These are phyloP conservation scores for Glebionis coronaria DNA, from an alignment of 129 eudicot genomes.

Conservation along the genomic window DNA sequence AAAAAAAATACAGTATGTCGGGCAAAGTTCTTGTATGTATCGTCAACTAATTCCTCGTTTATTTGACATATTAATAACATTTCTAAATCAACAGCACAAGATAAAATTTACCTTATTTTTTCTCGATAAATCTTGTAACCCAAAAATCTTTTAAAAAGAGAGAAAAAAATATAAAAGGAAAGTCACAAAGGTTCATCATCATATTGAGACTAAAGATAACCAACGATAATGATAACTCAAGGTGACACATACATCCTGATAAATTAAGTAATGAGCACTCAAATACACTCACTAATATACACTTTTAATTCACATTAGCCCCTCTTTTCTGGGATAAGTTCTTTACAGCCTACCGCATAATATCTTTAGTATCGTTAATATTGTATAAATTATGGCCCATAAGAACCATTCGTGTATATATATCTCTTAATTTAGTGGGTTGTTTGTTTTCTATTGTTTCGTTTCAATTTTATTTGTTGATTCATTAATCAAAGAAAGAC, in stretches of 20 bases:
- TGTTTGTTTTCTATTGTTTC: too few species aligned
- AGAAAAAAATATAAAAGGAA: neutral
- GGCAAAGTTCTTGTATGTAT: too few species aligned
- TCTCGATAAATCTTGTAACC: neutral
- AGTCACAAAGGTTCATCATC: constrained; percentile 36
- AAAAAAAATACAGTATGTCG: too few species aligned
- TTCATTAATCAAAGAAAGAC: too few species aligned
- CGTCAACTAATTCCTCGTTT: too few species aligned
- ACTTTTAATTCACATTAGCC: constrained; percentile 24
- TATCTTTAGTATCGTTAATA: neutral
- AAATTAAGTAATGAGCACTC: constrained; percentile 17
- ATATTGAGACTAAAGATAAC: constrained; percentile 31
- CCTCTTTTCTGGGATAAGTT: constrained; percentile 25
- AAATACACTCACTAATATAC: constrained; percentile 34
- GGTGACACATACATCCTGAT: constrained; percentile 26
- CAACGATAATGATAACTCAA: constrained; percentile 45
- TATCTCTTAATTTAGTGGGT: neutral
- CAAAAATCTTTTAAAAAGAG: neutral
- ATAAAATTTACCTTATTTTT: neutral
- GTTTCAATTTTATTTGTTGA: too few species aligned
- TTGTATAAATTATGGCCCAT: neutral
- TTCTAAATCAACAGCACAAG: neutral
- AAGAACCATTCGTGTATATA: neutral
- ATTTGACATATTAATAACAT: too few species aligned
- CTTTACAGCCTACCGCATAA: constrained; percentile 31